These are phyloP conservation scores for Asterella californica DNA, from an alignment of 225 moss, liverwort and hornwort species.

Conservation along the genomic window DNA sequence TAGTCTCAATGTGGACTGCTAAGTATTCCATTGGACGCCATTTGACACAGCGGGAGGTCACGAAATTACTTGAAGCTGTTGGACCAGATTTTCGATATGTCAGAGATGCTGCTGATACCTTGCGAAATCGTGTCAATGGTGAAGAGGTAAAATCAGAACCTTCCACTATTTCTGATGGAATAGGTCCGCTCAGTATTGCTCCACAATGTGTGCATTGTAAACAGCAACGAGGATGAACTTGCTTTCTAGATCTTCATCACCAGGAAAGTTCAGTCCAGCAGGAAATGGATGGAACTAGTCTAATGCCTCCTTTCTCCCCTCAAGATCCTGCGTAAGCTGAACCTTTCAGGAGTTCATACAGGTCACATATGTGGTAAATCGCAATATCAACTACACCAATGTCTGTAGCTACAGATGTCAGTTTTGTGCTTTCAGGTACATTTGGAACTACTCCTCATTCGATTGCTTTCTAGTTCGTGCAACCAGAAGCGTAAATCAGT, in stretches of 20 bases:
- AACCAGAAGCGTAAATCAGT: background rate
- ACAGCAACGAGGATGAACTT: no score
- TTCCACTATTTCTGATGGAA: background rate
- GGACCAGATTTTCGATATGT: conserved; percentile 58
- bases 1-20: background rate
- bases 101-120: conserved; percentile 58
- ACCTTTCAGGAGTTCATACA: conserved; percentile 28
- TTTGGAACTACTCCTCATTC: background rate
- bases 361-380: conserved; percentile 79
- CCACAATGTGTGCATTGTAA: background rate
- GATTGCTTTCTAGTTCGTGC: background rate
- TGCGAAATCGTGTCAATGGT: conserved; percentile 56
- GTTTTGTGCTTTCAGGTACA: conserved; percentile 88
- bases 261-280: background rate
- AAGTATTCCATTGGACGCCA: no score
- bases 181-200: background rate
- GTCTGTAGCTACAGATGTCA: conserved; percentile 81
- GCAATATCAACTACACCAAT: conserved; percentile 89
- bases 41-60: conserved; percentile 53
- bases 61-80: conserved; percentile 55
- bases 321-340: background rate
- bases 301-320: background rate
- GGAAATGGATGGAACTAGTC: background rate
- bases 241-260: no score
- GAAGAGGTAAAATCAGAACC: conserved; percentile 38